Conservation (phyloP, 352 stramenopile genomes). For the Phytopythium ostracodes region DNA sequence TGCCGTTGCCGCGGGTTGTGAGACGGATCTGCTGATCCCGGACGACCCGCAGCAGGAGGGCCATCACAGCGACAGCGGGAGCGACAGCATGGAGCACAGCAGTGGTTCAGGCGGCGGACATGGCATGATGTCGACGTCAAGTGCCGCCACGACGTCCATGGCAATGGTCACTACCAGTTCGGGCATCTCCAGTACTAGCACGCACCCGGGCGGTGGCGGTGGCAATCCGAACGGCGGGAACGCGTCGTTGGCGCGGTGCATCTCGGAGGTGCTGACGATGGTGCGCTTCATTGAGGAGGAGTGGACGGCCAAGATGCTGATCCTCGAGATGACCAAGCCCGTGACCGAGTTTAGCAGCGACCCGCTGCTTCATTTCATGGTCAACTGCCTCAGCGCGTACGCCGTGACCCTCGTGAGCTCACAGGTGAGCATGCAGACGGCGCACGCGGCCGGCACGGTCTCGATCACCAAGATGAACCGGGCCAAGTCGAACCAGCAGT, state of each 20-base stretch:
- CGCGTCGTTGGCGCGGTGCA: slow-evolving; percentile 43
- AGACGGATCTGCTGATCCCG: slow-evolving; percentile 1
- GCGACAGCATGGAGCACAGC: not conserved
- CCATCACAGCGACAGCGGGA: not conserved
- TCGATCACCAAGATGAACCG: slow-evolving; percentile 26
- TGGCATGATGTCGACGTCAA: not conserved
- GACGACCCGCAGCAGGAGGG: slow-evolving; percentile 4
- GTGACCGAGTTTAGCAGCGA: slow-evolving; percentile 54
- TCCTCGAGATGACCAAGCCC: slow-evolving; percentile 70
- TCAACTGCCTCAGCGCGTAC: slow-evolving; percentile 72
- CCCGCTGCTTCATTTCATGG: slow-evolving; percentile 55
- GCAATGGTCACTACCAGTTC: not conserved
- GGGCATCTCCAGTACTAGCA: not conserved
- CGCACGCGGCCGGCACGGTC: slow-evolving; percentile 17
- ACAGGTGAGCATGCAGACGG: slow-evolving; percentile 50
- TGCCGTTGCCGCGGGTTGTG: slow-evolving; percentile 5
- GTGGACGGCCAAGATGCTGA: slow-evolving; percentile 69
- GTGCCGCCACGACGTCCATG: not conserved
- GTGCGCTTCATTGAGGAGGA: slow-evolving; percentile 67
- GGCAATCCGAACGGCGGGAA: slow-evolving; percentile 6
- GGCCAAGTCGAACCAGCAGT: slow-evolving; percentile 5
- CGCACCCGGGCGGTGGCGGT: not conserved
- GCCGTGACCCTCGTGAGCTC: slow-evolving; percentile 52
- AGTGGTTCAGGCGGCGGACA: not conserved
- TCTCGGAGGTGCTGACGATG: slow-evolving; percentile 58